These are phyloP conservation scores for Rusavskia elegans DNA, from an alignment of 495 filamentous ascomycete genomes.

Conservation along the genomic window DNA sequence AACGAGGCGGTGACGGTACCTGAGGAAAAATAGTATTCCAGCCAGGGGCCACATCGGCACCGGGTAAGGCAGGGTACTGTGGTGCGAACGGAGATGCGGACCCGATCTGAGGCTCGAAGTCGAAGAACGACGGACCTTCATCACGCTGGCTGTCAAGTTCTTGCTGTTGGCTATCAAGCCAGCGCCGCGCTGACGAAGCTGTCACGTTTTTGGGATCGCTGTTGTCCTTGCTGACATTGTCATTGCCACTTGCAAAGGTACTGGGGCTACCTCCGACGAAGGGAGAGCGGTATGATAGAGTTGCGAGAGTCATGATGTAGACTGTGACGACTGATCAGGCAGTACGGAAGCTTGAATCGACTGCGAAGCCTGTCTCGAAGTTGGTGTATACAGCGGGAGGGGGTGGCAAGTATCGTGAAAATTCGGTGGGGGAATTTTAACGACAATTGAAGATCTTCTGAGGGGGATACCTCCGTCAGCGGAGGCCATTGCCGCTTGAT, in stretches of 20 bases:
- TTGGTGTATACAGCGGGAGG: no score
- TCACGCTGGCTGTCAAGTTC: neutral
- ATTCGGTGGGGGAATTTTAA: no score
- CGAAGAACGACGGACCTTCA: constrained; percentile 6
- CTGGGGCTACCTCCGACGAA: neutral
- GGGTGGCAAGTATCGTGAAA: no score
- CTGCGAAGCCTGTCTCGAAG: no score
- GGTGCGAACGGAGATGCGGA: constrained; percentile 3
- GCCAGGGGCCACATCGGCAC: neutral
- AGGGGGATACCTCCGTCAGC: no score
- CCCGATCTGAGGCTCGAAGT: constrained; percentile 4
- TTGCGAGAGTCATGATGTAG: no score
- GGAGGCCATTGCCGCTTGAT: no score
- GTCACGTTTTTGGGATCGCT: neutral
- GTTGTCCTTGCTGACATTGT: neutral
- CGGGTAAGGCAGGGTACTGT: neutral
- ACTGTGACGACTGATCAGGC: no score
- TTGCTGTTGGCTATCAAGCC: neutral
- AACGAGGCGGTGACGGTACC: constrained; percentile 8
- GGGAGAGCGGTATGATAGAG: neutral
- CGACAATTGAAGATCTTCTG: no score
- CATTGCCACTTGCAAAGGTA: neutral
- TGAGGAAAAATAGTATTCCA: neutral
- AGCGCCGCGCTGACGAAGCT: neutral
- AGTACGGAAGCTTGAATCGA: no score